Evolutionary conservation across 257 asterid genomes (phyloP).

Genomic region (Plantago major): DNA sequence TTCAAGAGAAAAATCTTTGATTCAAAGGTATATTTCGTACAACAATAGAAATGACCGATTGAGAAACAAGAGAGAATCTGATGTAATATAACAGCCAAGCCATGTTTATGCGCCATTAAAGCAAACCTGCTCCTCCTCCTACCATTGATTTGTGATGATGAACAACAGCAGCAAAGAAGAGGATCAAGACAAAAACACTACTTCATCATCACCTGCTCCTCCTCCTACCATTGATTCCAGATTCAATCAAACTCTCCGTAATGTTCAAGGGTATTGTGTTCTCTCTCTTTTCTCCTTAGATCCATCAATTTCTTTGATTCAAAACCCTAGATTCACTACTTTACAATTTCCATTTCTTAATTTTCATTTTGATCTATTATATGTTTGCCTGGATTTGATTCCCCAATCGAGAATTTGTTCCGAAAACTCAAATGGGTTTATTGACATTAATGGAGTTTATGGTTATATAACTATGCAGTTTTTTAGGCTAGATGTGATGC

Average conservation of each 20-base stretch:
- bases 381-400: constrained; percentile 21
- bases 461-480: too few relatives aligned
- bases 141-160: too few relatives aligned
- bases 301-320: constrained; percentile 21
- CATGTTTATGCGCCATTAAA: too few relatives aligned
- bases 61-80: too few relatives aligned
- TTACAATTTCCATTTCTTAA: constrained; percentile 7
- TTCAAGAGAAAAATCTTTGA: too few relatives aligned
- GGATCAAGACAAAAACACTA: constrained; percentile 42
- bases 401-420: constrained; percentile 8
- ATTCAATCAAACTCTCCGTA: constrained; percentile 88
- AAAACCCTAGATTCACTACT: constrained; percentile 8
- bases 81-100: too few relatives aligned
- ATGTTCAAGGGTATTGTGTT: constrained; percentile 80
- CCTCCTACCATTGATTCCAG: constrained; percentile 73
- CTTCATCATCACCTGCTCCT: constrained; percentile 41
- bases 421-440: too few relatives aligned
- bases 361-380: background rate
- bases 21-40: too few relatives aligned
- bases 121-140: too few relatives aligned
- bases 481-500: too few relatives aligned
- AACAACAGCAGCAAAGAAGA: constrained; percentile 35
- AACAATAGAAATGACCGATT: too few relatives aligned
- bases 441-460: too few relatives aligned
- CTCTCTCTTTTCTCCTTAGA: constrained; percentile 21